phyloP scores from a whole-genome alignment of 805 yeast genomes.

The Spathaspora passalidarum region DNA sequence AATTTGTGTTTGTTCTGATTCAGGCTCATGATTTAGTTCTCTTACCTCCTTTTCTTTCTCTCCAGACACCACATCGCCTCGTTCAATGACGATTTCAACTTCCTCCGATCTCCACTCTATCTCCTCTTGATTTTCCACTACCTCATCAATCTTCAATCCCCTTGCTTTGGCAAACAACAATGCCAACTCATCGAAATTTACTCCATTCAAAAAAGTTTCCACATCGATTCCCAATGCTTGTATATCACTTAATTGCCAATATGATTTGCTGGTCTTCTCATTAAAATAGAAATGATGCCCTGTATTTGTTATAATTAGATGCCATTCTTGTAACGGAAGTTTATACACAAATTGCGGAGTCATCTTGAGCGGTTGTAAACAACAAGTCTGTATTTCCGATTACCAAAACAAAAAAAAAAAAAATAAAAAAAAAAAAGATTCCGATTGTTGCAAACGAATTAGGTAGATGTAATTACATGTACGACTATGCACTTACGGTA shows the following conservation, averaged over 20 bases:
- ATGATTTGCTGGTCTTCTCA: conserved; percentile 15
- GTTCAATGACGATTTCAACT: conserved; percentile 7
- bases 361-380: no score
- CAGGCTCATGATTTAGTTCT: not conserved
- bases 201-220: conserved; percentile 15
- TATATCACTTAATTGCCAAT: conserved; percentile 34
- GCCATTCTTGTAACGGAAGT: conserved; percentile 22
- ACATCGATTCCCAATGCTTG: conserved; percentile 18
- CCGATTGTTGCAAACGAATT: not conserved
- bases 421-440: not conserved
- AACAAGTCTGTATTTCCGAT: no score
- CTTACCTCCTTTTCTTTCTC: conserved; percentile 4
- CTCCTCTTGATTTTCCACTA: conserved; percentile 6
- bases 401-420: not conserved
- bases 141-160: conserved; percentile 15
- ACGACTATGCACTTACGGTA: no score
- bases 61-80: conserved; percentile 13
- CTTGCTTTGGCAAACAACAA: conserved; percentile 24
- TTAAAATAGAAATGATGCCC: conserved; percentile 32
- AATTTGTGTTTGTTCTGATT: conserved; percentile 4
- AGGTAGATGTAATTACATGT: not conserved
- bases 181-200: conserved; percentile 29
- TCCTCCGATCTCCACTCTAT: conserved; percentile 5
- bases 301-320: conserved; percentile 23
- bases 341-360: conserved; percentile 18